These are phyloP conservation scores for Boletus rex-veris DNA, from an alignment of 768 basidiomycete genomes.

Conservation along the genomic window DNA sequence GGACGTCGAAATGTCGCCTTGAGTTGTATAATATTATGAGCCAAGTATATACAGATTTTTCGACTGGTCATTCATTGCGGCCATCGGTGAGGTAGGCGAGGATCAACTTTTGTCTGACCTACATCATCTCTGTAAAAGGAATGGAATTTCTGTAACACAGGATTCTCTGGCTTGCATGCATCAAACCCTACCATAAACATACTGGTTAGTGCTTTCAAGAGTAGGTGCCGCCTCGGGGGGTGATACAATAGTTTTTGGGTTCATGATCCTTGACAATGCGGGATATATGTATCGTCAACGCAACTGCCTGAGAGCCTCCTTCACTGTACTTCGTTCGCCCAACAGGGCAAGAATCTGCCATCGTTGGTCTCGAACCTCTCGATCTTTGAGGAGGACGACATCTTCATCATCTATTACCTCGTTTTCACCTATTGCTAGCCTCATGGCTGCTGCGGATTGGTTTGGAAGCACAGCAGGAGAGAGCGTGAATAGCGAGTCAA, in stretches of 20 bases:
- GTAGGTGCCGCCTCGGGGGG: neutral
- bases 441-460: constrained; percentile 73
- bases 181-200: too few relatives aligned
- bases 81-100: too few relatives aligned
- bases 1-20: constrained; percentile 26
- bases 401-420: constrained; percentile 46
- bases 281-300: constrained; percentile 14
- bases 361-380: constrained; percentile 62
- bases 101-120: too few relatives aligned
- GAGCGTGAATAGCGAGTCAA: constrained; percentile 74
- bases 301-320: constrained; percentile 48
- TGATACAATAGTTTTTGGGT: neutral
- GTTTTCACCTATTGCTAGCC: constrained; percentile 55
- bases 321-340: constrained; percentile 68
- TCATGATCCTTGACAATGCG: neutral
- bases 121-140: too few relatives aligned
- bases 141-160: too few relatives aligned
- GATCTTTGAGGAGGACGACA: constrained; percentile 51
- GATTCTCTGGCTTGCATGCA: neutral
- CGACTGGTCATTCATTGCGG: neutral
- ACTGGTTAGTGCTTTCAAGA: neutral
- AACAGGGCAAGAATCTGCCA: constrained; percentile 80
- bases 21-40: neutral
- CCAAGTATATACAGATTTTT: neutral
- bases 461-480: constrained; percentile 78